Percentiles rank a stretch among this genome's conserved stretches.
These are phyloP conservation scores for Betula pendula DNA, from an alignment of 306 rosid species.

Conservation along the genomic window DNA sequence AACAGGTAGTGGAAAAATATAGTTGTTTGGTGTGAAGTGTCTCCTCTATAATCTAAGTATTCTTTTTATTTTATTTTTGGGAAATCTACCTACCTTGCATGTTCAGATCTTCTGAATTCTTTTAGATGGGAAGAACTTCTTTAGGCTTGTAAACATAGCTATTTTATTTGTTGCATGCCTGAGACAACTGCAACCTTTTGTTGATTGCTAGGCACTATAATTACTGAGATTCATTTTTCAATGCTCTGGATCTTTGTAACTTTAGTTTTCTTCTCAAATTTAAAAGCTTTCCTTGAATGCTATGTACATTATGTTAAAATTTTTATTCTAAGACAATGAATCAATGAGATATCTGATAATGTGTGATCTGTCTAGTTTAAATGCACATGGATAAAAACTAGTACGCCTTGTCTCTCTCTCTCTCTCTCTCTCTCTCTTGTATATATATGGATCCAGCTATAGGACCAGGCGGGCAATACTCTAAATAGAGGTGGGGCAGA, in stretches of 20 bases:
- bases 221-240: not conserved
- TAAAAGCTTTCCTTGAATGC: not conserved
- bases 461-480: too few species aligned
- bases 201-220: not conserved
- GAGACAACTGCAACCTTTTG: not conserved
- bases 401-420: not conserved
- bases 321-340: not conserved
- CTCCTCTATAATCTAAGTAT: slow-evolving; percentile 9
- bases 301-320: not conserved
- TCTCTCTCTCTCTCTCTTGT: too few species aligned
- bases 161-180: not conserved
- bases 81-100: not conserved
- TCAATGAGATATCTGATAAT: not conserved
- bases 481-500: too few species aligned
- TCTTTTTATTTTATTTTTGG: not conserved
- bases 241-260: not conserved
- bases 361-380: not conserved
- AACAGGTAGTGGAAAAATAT: slow-evolving; percentile 59
- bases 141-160: not conserved
- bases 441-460: too few species aligned
- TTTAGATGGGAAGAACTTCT: not conserved
- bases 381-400: not conserved
- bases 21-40: not conserved
- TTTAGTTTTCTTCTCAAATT: not conserved
- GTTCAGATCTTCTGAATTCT: not conserved